Percentiles rank a stretch among this genome's conserved stretches.
These are phyloP conservation scores for Kalmanozyma brasiliensis DNA, from an alignment of 1,284 basidiomycete species.

Conservation along the genomic window DNA sequence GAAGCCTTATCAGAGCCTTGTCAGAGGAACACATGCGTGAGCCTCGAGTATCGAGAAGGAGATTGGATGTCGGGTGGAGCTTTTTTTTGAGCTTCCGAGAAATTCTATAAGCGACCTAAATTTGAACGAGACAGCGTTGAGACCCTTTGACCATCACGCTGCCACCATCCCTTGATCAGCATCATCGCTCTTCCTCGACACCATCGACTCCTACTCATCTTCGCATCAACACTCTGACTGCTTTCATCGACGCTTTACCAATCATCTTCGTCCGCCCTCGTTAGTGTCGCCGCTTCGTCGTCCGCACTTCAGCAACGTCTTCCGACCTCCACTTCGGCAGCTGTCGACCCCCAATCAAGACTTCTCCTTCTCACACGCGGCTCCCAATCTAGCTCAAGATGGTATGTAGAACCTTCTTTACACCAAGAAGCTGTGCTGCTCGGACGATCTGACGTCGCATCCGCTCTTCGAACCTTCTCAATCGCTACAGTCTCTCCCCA, in stretches of 20 bases:
- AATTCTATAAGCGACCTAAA: conserved; percentile 26
- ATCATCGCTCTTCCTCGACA: too few species aligned
- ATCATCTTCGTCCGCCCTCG: too few species aligned
- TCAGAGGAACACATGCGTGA: too few species aligned
- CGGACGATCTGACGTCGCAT: background rate
- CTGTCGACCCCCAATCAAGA: background rate
- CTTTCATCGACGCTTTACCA: too few species aligned
- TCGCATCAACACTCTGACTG: too few species aligned
- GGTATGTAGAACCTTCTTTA: conserved; percentile 5
- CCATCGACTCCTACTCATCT: background rate
- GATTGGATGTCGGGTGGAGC: too few species aligned
- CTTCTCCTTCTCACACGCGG: background rate
- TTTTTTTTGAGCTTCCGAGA: conserved; percentile 33
- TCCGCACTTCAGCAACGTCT: too few species aligned
- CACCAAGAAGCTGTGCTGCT: conserved; percentile 2
- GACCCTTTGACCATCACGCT: conserved; percentile 30
- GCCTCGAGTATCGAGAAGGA: too few species aligned
- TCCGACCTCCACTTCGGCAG: conserved; percentile 23
- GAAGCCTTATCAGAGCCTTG: too few species aligned
- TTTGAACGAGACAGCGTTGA: too few species aligned
- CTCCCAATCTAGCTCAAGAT: conserved; percentile 1
- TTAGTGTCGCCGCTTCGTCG: too few species aligned
- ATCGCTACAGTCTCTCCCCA: conserved; percentile 62
- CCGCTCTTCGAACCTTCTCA: background rate
- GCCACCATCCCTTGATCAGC: conserved; percentile 12